phyloP scores from a whole-genome alignment of 2,329 filamentous ascomycete genomes.

The Talaromyces funiculosus region DNA sequence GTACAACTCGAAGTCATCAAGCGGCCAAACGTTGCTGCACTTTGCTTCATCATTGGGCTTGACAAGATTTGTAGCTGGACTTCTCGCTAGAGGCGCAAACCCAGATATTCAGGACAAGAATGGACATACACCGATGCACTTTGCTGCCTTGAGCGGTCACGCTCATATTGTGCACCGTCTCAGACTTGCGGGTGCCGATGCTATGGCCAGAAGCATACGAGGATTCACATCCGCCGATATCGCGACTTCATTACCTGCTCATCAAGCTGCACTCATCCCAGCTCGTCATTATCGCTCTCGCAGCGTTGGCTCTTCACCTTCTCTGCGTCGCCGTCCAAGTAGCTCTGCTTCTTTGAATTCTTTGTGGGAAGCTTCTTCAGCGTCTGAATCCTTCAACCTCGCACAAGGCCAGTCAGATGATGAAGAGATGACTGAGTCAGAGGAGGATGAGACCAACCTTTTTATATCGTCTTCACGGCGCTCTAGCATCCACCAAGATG shows the following conservation, averaged over 20 bases:
- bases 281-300: slow-evolving; percentile 60
- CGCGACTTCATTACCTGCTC: slow-evolving; percentile 58
- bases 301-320: slow-evolving; percentile 55
- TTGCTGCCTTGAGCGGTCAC: slow-evolving; percentile 71
- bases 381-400: slow-evolving; percentile 41
- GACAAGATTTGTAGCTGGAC: slow-evolving; percentile 67
- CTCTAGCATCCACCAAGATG: slow-evolving; percentile 33
- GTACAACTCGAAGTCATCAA: slow-evolving; percentile 59
- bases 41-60: slow-evolving; percentile 70
- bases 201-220: slow-evolving; percentile 62
- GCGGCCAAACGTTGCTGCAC: slow-evolving; percentile 76
- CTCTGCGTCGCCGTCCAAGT: slow-evolving; percentile 50
- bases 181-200: slow-evolving; percentile 67
- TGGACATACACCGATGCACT: slow-evolving; percentile 75
- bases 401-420: slow-evolving; percentile 37
- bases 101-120: slow-evolving; percentile 69
- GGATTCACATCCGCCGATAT: slow-evolving; percentile 68
- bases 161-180: slow-evolving; percentile 70
- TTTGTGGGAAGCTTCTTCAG: slow-evolving; percentile 56
- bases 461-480: slow-evolving; percentile 30
- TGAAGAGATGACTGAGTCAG: slow-evolving; percentile 21
- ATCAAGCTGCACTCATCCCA: slow-evolving; percentile 58
- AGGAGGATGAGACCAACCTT: slow-evolving; percentile 20
- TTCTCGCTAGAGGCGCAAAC: slow-evolving; percentile 72
- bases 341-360: slow-evolving; percentile 64